A percentile compares a stretch with the other conserved stretches of the same genome.
Conservation (phyloP, 306 rosid species). For the Begonia masoniana region DNA sequence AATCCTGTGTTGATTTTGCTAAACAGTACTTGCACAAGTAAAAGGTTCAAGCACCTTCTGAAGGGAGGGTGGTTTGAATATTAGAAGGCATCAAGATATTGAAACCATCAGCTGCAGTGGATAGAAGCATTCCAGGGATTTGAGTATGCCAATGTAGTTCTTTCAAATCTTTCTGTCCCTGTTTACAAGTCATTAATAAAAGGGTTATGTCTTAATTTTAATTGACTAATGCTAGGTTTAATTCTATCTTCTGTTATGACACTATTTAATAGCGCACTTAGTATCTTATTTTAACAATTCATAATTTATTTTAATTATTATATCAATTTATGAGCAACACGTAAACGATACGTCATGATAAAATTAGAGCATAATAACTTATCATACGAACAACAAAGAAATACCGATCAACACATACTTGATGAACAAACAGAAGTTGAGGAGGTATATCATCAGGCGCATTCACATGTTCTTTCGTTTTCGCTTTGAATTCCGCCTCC, state of each 20-base stretch:
- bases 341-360: no score
- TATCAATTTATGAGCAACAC: no score
- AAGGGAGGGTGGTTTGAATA: conserved; percentile 62
- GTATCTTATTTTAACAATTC: no score
- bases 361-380: no score
- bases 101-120: conserved; percentile 87
- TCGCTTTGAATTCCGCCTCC: conserved; percentile 80
- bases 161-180: conserved; percentile 90
- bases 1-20: no score
- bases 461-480: conserved; percentile 64
- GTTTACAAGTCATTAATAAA: conserved; percentile 11
- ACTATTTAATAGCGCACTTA: no score
- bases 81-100: conserved; percentile 93
- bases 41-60: conserved; percentile 21
- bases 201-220: no score
- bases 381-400: no score
- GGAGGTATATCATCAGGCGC: conserved; percentile 93
- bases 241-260: no score
- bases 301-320: no score
- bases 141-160: conserved; percentile 93
- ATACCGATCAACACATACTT: conserved; percentile 26
- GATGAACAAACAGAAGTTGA: conserved; percentile 84
- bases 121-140: conserved; percentile 91
- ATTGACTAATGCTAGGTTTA: no score
- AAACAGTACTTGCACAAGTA: no score